Evolutionary conservation across 495 filamentous ascomycete genomes (phyloP).

Genomic region (Amorphotheca resinae): DNA sequence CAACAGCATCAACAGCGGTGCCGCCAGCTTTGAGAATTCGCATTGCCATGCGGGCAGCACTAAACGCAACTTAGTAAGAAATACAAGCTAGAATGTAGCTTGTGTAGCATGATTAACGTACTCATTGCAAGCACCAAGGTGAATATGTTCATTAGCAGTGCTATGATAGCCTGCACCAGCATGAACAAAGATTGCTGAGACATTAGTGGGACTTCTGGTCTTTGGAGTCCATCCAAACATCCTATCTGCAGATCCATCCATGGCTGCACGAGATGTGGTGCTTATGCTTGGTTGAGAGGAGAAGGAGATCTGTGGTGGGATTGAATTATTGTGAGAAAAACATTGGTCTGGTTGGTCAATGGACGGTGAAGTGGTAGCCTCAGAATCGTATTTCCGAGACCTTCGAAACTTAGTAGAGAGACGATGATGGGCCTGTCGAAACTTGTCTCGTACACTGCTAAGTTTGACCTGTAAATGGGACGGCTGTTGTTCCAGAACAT

Average conservation of each 20-base stretch:
- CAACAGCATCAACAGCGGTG: slow-evolving; percentile 79
- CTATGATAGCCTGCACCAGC: slow-evolving; percentile 95
- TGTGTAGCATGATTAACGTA: slow-evolving; percentile 34
- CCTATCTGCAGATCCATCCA: slow-evolving; percentile 17
- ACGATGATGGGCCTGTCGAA: slow-evolving; percentile 8
- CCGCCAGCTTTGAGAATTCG: slow-evolving; percentile 62
- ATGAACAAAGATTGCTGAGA: slow-evolving; percentile 78
- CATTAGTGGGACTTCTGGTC: slow-evolving; percentile 9
- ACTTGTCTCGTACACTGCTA: background rate
- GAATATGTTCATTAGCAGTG: slow-evolving; percentile 62
- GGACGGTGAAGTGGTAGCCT: slow-evolving; percentile 3
- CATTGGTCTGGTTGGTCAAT: slow-evolving; percentile 1
- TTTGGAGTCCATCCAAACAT: slow-evolving; percentile 5
- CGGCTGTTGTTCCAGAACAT: background rate
- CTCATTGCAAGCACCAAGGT: slow-evolving; percentile 78
- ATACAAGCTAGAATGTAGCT: background rate
- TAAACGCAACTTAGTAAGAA: slow-evolving; percentile 25
- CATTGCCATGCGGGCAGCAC: slow-evolving; percentile 74
- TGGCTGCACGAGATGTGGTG: background rate
- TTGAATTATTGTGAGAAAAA: background rate
- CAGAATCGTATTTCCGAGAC: background rate
- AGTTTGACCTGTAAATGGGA: slow-evolving; percentile 4
- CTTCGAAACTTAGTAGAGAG: slow-evolving; percentile 8
- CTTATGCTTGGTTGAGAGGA: background rate
- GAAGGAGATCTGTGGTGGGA: background rate